Evolutionary conservation across 192 early-diverging fungal species (phyloP).

Genomic region (Pilaira anomala): DNA sequence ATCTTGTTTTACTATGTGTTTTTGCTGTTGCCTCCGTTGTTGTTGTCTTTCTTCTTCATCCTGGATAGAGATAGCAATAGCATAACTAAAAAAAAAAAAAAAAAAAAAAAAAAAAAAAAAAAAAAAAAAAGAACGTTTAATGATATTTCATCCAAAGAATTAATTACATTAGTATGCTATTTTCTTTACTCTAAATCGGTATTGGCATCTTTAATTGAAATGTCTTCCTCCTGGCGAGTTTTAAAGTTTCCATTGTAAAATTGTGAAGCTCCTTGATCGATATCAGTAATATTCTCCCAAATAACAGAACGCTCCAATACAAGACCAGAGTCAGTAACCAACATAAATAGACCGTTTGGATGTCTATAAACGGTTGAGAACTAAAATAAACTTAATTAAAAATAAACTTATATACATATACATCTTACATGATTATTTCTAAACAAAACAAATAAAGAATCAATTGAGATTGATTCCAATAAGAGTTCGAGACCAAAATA

Average conservation of each 20-base stretch:
- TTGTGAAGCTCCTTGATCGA: constrained; percentile 57
- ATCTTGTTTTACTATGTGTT: too few species aligned
- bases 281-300: constrained; percentile 70
- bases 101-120: too few species aligned
- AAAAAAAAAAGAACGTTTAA: not conserved
- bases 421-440: constrained; percentile 90
- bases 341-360: constrained; percentile 48
- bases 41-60: constrained; percentile 5
- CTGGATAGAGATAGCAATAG: constrained; percentile 20
- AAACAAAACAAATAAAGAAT: constrained; percentile 76
- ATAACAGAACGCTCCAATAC: constrained; percentile 61
- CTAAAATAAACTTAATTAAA: constrained; percentile 34
- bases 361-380: constrained; percentile 75
- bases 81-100: constrained; percentile 2
- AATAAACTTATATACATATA: too few species aligned
- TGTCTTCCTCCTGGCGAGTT: constrained; percentile 14
- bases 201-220: not conserved
- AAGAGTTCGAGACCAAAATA: constrained; percentile 72
- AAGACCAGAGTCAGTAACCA: constrained; percentile 71
- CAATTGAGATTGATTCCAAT: constrained; percentile 53
- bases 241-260: constrained; percentile 62
- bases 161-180: not conserved
- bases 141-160: not conserved
- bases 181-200: constrained; percentile 14
- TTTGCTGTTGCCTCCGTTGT: not conserved